Evolutionary conservation across 306 rosid genomes (phyloP), one percentile per base, ranked within the genome.

Genomic region (Ormosia semicastrata): DNA sequence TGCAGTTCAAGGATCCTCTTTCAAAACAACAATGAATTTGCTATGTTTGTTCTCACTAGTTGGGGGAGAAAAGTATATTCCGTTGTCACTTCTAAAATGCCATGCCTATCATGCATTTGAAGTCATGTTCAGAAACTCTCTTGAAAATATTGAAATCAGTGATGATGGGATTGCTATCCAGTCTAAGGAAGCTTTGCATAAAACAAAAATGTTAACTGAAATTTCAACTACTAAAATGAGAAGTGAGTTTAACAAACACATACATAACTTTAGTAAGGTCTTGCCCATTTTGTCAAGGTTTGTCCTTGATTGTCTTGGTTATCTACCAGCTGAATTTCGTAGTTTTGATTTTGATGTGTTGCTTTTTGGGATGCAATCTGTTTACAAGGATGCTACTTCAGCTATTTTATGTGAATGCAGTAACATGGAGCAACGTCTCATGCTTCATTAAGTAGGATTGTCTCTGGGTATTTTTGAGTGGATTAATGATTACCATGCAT

Each of bases 401-500:
- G 90, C 91, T 63, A 88, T 95, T 86, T 87, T 95, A 87, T 72
- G 79, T 63, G 98, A 87, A 82, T 90, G 95, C 87, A 88, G 63
- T 81, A 86, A 82, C 75, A 72, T 74, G 67, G 93, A 90, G 79
- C 90, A 93, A 82, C 97, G 84, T 60, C 81, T 95, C 66, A 89
- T 90, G 95, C 95, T 95, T 86, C 99, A 95, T 81, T 97, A 90
- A 82, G 85, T 93, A 63, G 99, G 99, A 60, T 78, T 93, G 44
- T 88, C 92, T 73, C 89, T 86, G 54, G 98, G 99, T 73, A 80
- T 95, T 69, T 71, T 83, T 6, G 97, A 91, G 85, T 95, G 99
- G 99, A 90, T 90, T 58, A 76, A 85, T 81, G 98, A 95, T 84
- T 87, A 88, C 85, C 77, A 79, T 81, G 81, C 86, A 73, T 82